These are phyloP conservation scores for Dactylellina leptospora DNA, from an alignment of 2,329 filamentous ascomycete genomes.

Conservation along the genomic window DNA sequence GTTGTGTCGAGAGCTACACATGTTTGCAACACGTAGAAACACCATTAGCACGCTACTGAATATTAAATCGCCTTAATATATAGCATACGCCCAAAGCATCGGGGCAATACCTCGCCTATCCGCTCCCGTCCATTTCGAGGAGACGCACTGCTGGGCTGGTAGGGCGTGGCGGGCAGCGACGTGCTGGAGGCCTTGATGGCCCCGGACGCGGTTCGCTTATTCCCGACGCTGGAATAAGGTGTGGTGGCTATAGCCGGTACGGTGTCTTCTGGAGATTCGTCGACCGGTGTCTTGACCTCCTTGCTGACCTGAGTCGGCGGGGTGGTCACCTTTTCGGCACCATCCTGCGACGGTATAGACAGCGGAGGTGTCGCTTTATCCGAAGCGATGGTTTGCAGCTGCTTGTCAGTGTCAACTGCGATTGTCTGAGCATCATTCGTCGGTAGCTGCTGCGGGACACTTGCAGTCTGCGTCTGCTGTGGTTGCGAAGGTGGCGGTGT, in stretches of 20 bases:
- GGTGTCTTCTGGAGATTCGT: slow-evolving; percentile 25
- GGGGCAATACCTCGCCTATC: slow-evolving; percentile 51
- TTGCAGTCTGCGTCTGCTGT: background rate
- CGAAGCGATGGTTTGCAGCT: background rate
- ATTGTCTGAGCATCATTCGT: background rate
- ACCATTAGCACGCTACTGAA: slow-evolving; percentile 27
- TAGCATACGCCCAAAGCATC: slow-evolving; percentile 15
- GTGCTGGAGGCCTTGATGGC: slow-evolving; percentile 47
- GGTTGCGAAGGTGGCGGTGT: background rate
- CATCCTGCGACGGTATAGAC: slow-evolving; percentile 25
- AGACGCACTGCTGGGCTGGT: slow-evolving; percentile 41
- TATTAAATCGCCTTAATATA: slow-evolving; percentile 10
- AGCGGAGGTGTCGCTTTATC: slow-evolving; percentile 27
- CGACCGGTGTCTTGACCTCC: slow-evolving; percentile 18
- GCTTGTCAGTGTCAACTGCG: background rate
- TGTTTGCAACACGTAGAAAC: background rate
- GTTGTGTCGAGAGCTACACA: slow-evolving; percentile 45
- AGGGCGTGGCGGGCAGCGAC: slow-evolving; percentile 47
- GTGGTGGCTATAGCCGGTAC: slow-evolving; percentile 24
- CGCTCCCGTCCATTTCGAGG: slow-evolving; percentile 48
- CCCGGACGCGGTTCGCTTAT: slow-evolving; percentile 47
- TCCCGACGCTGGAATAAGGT: slow-evolving; percentile 34
- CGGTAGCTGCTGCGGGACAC: background rate
- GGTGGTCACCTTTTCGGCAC: background rate
- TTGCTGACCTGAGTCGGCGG: slow-evolving; percentile 5